Conservation (phyloP, 768 basidiomycete genomes). For the Mycena crocata region DNA sequence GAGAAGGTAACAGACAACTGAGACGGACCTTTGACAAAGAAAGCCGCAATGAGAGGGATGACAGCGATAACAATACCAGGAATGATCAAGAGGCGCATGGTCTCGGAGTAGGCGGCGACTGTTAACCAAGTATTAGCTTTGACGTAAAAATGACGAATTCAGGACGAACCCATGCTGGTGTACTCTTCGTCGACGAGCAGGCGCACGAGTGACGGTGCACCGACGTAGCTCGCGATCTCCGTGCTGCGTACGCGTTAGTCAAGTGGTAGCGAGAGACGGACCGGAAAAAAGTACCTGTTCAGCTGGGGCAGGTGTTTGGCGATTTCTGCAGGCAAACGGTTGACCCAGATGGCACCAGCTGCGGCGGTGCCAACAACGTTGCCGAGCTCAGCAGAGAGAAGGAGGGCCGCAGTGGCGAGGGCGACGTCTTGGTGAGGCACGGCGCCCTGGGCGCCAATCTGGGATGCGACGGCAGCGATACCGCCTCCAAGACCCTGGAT, state of each 20-base stretch:
- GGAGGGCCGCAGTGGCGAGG: constrained; percentile 59
- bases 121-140: not conserved
- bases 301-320: constrained; percentile 55
- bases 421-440: constrained; percentile 64
- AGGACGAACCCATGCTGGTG: constrained; percentile 56
- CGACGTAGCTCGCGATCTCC: constrained; percentile 45
- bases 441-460: constrained; percentile 61
- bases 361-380: constrained; percentile 59
- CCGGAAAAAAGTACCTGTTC: constrained; percentile 19
- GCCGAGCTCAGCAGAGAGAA: constrained; percentile 63
- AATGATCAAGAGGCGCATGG: constrained; percentile 56
- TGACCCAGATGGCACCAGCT: constrained; percentile 62
- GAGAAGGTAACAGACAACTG: too few relatives aligned
- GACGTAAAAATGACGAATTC: not conserved
- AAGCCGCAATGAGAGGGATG: constrained; percentile 58
- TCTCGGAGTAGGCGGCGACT: constrained; percentile 46
- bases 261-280: not conserved
- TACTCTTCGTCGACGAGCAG: constrained; percentile 45
- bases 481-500: constrained; percentile 72
- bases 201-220: constrained; percentile 59
- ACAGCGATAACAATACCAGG: constrained; percentile 55
- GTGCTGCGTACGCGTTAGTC: constrained; percentile 19
- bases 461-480: constrained; percentile 56
- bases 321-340: constrained; percentile 63
- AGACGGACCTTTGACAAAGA: constrained; percentile 52